These are phyloP conservation scores for Leccinum cinnamomeum DNA, from an alignment of 1,284 basidiomycete species.

Conservation along the genomic window DNA sequence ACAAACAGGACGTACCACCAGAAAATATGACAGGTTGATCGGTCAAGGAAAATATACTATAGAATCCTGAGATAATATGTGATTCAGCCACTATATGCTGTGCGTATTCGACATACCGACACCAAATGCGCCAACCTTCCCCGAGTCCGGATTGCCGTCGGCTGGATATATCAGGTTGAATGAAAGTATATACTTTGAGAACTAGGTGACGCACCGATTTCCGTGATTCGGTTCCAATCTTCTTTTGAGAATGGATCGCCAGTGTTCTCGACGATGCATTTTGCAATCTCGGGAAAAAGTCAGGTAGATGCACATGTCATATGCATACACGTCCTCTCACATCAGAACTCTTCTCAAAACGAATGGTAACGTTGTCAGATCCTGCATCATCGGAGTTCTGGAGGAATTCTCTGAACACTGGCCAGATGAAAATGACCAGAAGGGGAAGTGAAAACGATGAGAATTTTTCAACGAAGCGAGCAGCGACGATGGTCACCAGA, in stretches of 20 bases:
- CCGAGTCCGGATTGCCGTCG: conserved; percentile 76
- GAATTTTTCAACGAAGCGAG: background rate
- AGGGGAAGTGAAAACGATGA: background rate
- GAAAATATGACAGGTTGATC: background rate
- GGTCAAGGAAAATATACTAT: background rate
- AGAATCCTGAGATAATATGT: background rate
- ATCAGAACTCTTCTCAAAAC: conserved; percentile 50
- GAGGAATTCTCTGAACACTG: conserved; percentile 86
- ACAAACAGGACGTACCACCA: background rate
- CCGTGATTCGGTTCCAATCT: conserved; percentile 85
- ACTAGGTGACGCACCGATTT: conserved; percentile 58
- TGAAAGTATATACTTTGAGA: background rate
- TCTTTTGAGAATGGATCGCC: conserved; percentile 75
- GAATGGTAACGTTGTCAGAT: conserved; percentile 76
- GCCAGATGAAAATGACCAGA: background rate
- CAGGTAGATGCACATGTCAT: background rate
- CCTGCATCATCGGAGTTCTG: conserved; percentile 95
- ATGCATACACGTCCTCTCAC: background rate
- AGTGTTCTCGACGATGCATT: conserved; percentile 85
- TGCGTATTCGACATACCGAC: conserved; percentile 66
- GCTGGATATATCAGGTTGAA: conserved; percentile 41
- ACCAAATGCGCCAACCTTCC: conserved; percentile 42
- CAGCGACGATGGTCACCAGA: conserved; percentile 39
- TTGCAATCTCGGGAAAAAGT: conserved; percentile 48
- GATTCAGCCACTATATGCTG: too few species aligned